phyloP scores from a whole-genome alignment of 2,329 filamentous ascomycete species.

The Magnaporthales sp. region DNA sequence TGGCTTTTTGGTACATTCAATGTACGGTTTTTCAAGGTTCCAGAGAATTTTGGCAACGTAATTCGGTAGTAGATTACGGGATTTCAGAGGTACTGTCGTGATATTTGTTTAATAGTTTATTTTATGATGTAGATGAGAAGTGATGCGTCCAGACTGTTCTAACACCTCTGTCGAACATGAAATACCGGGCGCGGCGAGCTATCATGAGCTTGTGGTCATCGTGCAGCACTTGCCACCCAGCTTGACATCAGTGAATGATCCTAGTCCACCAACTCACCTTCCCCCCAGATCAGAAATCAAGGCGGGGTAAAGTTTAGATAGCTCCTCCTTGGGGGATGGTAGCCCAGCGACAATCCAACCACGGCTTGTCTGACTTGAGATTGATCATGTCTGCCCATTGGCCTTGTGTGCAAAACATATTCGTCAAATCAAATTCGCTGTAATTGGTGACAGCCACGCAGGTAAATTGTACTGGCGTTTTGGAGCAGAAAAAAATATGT shows the following conservation, averaged over 20 bases:
- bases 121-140: not conserved
- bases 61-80: not conserved
- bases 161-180: not conserved
- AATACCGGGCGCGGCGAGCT: not conserved
- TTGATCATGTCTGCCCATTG: not conserved
- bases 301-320: conserved; percentile 1
- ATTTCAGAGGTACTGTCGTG: not conserved
- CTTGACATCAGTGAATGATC: not conserved
- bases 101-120: not conserved
- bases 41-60: not conserved
- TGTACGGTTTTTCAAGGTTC: not conserved
- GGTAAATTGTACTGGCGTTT: too few relatives aligned
- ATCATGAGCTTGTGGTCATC: not conserved
- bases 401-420: not conserved
- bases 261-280: not conserved
- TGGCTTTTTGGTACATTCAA: not conserved
- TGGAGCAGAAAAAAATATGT: too few relatives aligned
- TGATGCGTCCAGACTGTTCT: not conserved
- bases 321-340: not conserved
- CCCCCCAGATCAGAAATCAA: not conserved
- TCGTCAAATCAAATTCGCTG: not conserved
- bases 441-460: not conserved
- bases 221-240: not conserved
- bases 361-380: not conserved
- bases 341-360: not conserved